phyloP scores from a whole-genome alignment of 805 yeast genomes.

The Pichia eremophila region DNA sequence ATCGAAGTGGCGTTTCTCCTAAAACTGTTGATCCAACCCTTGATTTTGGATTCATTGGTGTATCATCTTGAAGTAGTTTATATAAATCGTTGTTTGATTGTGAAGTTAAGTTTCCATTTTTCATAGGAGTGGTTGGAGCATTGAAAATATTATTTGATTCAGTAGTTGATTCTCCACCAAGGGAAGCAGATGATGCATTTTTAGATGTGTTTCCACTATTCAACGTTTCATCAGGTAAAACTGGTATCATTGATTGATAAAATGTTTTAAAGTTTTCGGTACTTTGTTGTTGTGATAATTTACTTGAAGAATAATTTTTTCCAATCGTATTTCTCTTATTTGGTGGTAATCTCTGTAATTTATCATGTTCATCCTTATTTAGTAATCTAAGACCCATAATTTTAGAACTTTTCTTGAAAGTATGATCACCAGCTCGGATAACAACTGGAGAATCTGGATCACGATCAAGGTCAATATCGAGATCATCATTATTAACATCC shows the following conservation, averaged over 20 bases:
- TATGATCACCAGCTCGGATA: constrained; percentile 5
- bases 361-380: constrained; percentile 1
- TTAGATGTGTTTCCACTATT: background rate
- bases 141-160: background rate
- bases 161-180: background rate
- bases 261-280: constrained; percentile 13
- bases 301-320: background rate
- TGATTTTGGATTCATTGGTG: constrained; percentile 25
- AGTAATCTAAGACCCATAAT: constrained; percentile 20
- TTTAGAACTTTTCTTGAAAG: constrained; percentile 17
- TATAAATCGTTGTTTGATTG: constrained; percentile 5
- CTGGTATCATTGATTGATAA: constrained; percentile 27
- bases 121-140: constrained; percentile 2
- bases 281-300: constrained; percentile 4
- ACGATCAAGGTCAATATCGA: too few species aligned
- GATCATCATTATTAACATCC: background rate
- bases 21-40: constrained; percentile 13
- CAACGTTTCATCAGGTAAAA: constrained; percentile 14
- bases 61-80: constrained; percentile 22
- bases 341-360: background rate
- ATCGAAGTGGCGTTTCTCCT: constrained; percentile 19
- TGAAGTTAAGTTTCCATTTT: background rate
- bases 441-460: background rate
- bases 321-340: background rate
- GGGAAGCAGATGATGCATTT: background rate